Conservation (phyloP, 2,329 filamentous ascomycete species). For the Exophiala aquamarina region DNA sequence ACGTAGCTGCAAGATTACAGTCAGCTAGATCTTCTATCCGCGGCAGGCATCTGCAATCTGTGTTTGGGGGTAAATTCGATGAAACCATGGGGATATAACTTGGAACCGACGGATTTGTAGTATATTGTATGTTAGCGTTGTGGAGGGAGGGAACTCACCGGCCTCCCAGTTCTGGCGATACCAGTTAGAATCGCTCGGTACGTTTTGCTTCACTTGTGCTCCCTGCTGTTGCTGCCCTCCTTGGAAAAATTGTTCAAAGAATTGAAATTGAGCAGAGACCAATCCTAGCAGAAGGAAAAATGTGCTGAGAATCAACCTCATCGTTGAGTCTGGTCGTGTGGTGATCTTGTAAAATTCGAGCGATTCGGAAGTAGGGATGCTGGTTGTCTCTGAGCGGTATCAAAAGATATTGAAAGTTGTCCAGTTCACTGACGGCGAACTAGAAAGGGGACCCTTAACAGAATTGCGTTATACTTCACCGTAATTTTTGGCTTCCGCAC, state of each 20-base stretch:
- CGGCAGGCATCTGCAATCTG: no score
- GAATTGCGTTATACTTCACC: no score
- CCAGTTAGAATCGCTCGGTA: slow-evolving; percentile 76
- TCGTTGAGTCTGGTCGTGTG: slow-evolving; percentile 20
- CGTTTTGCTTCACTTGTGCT: slow-evolving; percentile 70
- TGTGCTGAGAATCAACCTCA: slow-evolving; percentile 13
- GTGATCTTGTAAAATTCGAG: no score
- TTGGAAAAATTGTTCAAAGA: slow-evolving; percentile 96
- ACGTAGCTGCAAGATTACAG: slow-evolving; percentile 64
- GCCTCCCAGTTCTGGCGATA: slow-evolving; percentile 70
- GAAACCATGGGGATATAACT: no score
- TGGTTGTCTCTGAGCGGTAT: no score
- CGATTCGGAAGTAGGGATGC: no score
- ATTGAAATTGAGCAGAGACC: slow-evolving; percentile 80
- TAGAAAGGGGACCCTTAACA: no score
- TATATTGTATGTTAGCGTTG: not conserved
- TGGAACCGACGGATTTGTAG: no score
- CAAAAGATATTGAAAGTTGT: no score
- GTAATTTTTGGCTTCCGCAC: no score
- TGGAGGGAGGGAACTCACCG: slow-evolving; percentile 17
- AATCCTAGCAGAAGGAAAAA: slow-evolving; percentile 61
- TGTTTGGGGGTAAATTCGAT: no score
- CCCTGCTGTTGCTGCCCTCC: slow-evolving; percentile 56
- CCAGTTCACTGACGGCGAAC: no score
- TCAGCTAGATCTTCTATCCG: slow-evolving; percentile 4